Base-by-base conservation (phyloP, 306 rosid species). In the Styphnolobium japonicum region DNA sequence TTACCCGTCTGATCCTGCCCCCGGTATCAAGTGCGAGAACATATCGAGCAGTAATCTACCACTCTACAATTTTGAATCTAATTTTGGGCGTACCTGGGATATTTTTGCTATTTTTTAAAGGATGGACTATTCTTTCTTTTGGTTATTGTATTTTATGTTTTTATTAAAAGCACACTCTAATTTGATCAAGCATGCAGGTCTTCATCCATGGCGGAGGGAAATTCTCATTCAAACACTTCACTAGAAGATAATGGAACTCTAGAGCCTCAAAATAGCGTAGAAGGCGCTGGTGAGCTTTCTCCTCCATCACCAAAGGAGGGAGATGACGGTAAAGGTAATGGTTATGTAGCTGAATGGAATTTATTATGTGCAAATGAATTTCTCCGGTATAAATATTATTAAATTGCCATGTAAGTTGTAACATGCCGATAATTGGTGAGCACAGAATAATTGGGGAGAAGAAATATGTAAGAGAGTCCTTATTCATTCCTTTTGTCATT, bases 251-350 rank as follows among this genome's bases (percentile, higher is more conserved):
- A 82, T 34, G 94, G 83, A 81, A 43, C 83, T 74, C 10, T 84
- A 56, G 91, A 87, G 57, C 84, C 84, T 83, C 46, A 55, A 16
- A 82, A 67, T 75, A 77, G 60, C 12, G 79, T 36, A 57, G 90
- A 76, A 31, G 88, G 61, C 64, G 71, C 76, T 5, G 46, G 63
- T 48, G 85, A 82, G 62, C 82, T 79, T 68, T 83, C 94, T 86
- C 27, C 72, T 11, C 48, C 89, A 14, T 45, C 87, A 21, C 81
- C 71, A 61, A 82, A 84, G 21, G 90, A 81, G 27, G 91, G 84
- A 14, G 94, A 84, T 66, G 94, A 84, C 6, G 79, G 73, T 43
- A 92, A 85, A 90, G 97, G 97, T 92, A 69, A 39, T 71, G n/a
- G 33, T 4, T 21, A 31, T 48, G 43, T 53, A 36, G 23, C 10